Evolutionary conservation across 2,329 filamentous ascomycete species (phyloP).

Genomic region (Scleromitrula shiraiana): DNA sequence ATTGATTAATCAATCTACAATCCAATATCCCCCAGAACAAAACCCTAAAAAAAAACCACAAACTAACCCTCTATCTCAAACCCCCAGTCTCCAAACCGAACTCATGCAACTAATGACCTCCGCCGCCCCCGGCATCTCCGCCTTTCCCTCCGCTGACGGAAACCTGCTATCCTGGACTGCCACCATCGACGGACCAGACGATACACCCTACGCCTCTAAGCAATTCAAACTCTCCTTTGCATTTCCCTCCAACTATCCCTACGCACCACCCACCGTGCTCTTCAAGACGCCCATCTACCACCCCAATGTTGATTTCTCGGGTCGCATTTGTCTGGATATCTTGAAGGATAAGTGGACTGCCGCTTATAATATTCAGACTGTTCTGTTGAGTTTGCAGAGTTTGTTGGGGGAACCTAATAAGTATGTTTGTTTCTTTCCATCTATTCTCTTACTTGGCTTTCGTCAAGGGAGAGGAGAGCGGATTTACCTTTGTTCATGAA

Average conservation of each 20-base stretch:
- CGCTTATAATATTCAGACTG: conserved; percentile 91
- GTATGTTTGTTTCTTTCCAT: conserved; percentile 45
- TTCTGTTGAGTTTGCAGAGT: conserved; percentile 89
- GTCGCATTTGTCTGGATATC: conserved; percentile 94
- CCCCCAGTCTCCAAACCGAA: conserved; percentile 78
- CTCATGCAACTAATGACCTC: conserved; percentile 98
- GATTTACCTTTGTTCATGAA: too few species aligned
- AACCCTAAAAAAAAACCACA: too few species aligned
- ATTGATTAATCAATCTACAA: too few species aligned
- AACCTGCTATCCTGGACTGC: conserved; percentile 90
- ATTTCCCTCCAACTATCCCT: conserved; percentile 91
- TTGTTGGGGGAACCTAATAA: conserved; percentile 96
- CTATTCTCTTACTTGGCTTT: background rate
- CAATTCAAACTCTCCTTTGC: conserved; percentile 87
- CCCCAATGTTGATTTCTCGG: conserved; percentile 96
- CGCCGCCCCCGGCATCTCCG: conserved; percentile 84
- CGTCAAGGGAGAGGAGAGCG: too few species aligned
- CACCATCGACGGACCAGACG: conserved; percentile 83
- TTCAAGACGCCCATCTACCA: conserved; percentile 99
- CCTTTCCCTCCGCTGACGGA: conserved; percentile 84
- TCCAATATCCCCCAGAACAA: too few species aligned
- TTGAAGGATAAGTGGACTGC: conserved; percentile 99
- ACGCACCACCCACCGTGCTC: conserved; percentile 79
- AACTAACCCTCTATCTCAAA: background rate
- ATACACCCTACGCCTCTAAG: conserved; percentile 83